Evolutionary conservation across 345 rosid genomes (phyloP), one percentile per base, ranked within the genome.

Genomic region (Psidium guajava): DNA sequence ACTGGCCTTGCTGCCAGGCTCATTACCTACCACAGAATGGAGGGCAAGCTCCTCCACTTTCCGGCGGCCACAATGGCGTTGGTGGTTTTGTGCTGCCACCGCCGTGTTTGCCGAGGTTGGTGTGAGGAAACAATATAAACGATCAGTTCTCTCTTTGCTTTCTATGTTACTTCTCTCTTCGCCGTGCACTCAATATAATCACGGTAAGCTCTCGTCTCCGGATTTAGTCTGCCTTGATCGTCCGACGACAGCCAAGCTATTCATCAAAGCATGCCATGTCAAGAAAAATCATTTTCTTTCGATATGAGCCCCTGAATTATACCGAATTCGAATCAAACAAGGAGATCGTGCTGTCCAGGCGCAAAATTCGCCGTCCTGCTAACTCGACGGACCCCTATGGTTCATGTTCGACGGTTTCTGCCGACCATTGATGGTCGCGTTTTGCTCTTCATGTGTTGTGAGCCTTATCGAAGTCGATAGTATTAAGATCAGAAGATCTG

Each of bases 251-350:
- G 28, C 11, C 74, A 61, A 6, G 42, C 42, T 61, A 61, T 18
- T 61, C 74, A 28, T 61, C 74, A 28, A 61, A 15, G 74, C 74
- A 7, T 6, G 74, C 11, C 42, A 61, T 28, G 3, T 61, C 42
- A 28, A 61, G 42, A 61, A 4, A 16, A 61, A 28, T 61, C 5
- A 28, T 40, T 61, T 61, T 0, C 74, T 61, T 61, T 61, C 22
- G 0, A 28, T 61, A 1, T 5, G 42, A 15, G 36, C 9, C 42
- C 1, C 75, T 20, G 12, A 64, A 0, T 3, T 64, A 0, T 3
- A 9, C 44, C 1, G 40, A 11, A 64, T 32, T 32, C 20, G 12
- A 32, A 64, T 4, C 21, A 22, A 32, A 64, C 44, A 16, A 64
- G 75, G 32, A 32, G 44, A 42, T 64, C 24, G 2, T 64, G 75